Evolutionary conservation across 345 rosid genomes (phyloP), one percentile per base, ranked within the genome.

Genomic region (Boechera divaricarpa): DNA sequence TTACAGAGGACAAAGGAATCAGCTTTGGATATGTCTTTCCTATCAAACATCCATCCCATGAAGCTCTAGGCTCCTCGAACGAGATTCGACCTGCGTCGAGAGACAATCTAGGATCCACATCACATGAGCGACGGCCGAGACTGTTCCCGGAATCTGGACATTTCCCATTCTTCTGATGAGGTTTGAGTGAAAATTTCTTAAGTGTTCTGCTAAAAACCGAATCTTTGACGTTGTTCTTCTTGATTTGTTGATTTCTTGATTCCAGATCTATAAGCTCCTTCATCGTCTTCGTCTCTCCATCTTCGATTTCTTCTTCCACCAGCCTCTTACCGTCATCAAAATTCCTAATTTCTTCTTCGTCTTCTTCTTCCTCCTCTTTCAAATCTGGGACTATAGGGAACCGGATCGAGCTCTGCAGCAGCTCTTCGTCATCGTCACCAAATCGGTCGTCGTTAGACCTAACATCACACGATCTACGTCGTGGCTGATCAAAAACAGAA

Each of bases 231-330:
- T 42, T 73, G 12, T 79, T 83, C 60, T 81, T 80, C 74, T 81
- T 90, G 78, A 44, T 82, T n/a, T 54, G 70, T 2, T 11, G 70
- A 15, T 76, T 71, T 57, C 64, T 85, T 7, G 81, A 79, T 65
- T 90, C 96, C 52, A 90, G 90, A 86, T 90, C 91, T 82, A 90
- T 86, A n/a, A 87, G 71, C 76, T 90, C 96, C 81, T 89, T 89
- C 91, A 90, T 87, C 21, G 93, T 81, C 86, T 83, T 86, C 7
- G 74, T 18, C 79, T 88, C 92, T 36, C 80, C 87, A 52, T 75
- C 82, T 42, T 68, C 88, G 36, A 81, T 78, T 54, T 84, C 87
- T 53, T 83, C 80, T 26, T 76, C 80, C 15, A 64, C 52, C 35
- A 75, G 60, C 11, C 32, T 44, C 65, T 28, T 70, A 26, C 45